Evolutionary conservation across 2,329 filamentous ascomycete genomes (phyloP).

Genomic region (Penicillium sp.): DNA sequence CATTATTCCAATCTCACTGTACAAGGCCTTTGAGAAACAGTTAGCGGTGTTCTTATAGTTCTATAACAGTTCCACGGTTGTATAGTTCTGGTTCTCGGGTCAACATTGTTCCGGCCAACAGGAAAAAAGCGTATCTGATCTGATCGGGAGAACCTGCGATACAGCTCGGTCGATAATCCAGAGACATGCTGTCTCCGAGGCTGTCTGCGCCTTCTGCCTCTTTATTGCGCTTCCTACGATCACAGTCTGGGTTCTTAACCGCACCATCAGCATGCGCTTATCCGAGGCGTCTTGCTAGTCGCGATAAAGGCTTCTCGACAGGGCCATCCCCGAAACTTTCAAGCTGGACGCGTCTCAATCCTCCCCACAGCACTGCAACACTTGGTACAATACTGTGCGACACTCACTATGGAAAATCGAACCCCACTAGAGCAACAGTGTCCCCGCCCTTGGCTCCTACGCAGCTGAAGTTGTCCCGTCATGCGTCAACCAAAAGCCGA

Average conservation of each 20-base stretch:
- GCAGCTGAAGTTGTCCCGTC: constrained; percentile 21
- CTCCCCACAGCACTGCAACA: constrained; percentile 20
- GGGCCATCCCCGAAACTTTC: constrained; percentile 19
- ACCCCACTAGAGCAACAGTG: not conserved
- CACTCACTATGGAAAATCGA: constrained; percentile 14
- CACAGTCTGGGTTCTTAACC: constrained; percentile 61
- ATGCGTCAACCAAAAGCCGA: constrained; percentile 32
- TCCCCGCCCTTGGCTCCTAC: constrained; percentile 5
- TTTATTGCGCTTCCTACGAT: constrained; percentile 70
- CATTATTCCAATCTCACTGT: not conserved
- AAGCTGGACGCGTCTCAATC: constrained; percentile 21
- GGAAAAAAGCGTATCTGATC: constrained; percentile 18
- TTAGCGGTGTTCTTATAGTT: not conserved
- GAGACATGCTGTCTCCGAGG: constrained; percentile 42
- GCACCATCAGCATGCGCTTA: constrained; percentile 31
- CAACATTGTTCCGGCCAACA: constrained; percentile 22
- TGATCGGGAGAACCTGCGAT: constrained; percentile 6
- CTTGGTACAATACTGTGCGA: constrained; percentile 34
- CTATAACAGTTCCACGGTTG: not conserved
- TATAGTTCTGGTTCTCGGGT: constrained; percentile 36
- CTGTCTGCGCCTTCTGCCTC: constrained; percentile 50
- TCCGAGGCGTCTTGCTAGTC: constrained; percentile 12
- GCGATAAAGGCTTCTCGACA: constrained; percentile 16
- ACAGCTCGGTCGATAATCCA: constrained; percentile 8
- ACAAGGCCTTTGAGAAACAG: not conserved